A percentile compares a stretch with the other conserved stretches of the same genome.
Conservation (phyloP, 2,329 filamentous ascomycete genomes). For the Curvularia verruculosa region DNA sequence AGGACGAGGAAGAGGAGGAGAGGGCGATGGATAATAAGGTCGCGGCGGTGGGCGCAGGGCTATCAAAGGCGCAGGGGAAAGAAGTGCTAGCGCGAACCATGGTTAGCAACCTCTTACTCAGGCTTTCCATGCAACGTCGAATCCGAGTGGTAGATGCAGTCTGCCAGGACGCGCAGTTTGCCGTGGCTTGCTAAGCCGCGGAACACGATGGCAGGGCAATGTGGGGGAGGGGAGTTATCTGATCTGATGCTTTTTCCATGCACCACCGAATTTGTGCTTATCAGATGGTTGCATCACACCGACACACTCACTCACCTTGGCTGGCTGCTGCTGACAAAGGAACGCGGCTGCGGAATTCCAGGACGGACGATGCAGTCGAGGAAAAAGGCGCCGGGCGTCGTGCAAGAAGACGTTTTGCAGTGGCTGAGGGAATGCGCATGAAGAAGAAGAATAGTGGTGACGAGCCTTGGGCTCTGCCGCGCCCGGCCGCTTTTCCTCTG, state of each 20-base stretch:
- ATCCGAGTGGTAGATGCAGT: constrained; percentile 1
- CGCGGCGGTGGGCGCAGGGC: constrained; percentile 10
- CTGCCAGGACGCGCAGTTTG: not conserved
- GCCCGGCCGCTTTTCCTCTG: constrained; percentile 10
- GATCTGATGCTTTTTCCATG: constrained; percentile 20
- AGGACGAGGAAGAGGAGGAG: constrained; percentile 19
- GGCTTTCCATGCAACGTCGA: not conserved
- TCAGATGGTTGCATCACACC: constrained; percentile 34
- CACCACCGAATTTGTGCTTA: constrained; percentile 26
- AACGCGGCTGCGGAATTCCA: constrained; percentile 5
- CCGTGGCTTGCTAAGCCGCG: constrained; percentile 8
- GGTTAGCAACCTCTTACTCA: constrained; percentile 34
- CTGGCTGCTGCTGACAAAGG: constrained; percentile 21
- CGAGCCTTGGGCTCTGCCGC: constrained; percentile 12
- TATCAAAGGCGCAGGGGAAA: constrained; percentile 31
- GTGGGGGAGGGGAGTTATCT: constrained; percentile 16
- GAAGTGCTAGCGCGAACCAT: constrained; percentile 30
- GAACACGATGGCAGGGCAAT: constrained; percentile 10
- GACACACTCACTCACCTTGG: constrained; percentile 28
- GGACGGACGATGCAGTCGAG: constrained; percentile 20
- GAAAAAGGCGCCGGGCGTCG: not conserved
- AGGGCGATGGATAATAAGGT: constrained; percentile 13
- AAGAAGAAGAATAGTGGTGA: constrained; percentile 21
- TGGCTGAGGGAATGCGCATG: constrained; percentile 11
- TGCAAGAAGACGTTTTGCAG: constrained; percentile 7